Evolutionary conservation across 2,329 filamentous ascomycete species (phyloP).

Genomic region (Sphaerulina vaccinii): DNA sequence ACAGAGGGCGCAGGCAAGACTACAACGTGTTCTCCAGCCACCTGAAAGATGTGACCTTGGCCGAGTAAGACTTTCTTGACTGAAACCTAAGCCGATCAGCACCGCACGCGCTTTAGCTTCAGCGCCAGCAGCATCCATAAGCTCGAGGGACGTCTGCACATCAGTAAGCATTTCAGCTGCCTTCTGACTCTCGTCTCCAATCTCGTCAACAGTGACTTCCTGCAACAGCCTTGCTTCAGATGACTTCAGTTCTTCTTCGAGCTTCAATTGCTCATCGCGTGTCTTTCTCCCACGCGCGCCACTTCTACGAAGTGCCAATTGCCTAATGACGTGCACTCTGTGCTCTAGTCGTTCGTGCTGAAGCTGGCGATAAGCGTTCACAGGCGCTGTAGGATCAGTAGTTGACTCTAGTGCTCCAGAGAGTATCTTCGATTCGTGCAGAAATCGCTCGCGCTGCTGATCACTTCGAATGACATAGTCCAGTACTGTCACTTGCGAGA

Average conservation of each 20-base stretch:
- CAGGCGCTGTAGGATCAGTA: constrained; percentile 13
- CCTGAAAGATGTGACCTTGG: constrained; percentile 68
- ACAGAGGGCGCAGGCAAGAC: constrained; percentile 57
- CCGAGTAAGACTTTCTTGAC: constrained; percentile 59
- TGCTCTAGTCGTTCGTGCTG: constrained; percentile 22
- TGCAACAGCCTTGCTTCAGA: constrained; percentile 38
- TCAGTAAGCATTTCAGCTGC: constrained; percentile 58
- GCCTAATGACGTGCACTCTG: constrained; percentile 20
- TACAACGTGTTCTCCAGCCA: constrained; percentile 51
- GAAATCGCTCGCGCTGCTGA: constrained; percentile 20
- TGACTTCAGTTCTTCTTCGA: constrained; percentile 64
- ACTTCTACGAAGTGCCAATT: constrained; percentile 71
- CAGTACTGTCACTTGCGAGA: constrained; percentile 23
- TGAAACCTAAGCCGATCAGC: constrained; percentile 70
- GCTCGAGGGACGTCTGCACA: constrained; percentile 12
- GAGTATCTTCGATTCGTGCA: constrained; percentile 21
- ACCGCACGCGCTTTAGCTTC: constrained; percentile 66
- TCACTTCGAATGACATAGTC: constrained; percentile 30
- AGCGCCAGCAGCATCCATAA: constrained; percentile 26
- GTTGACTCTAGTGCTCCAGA: constrained; percentile 17
- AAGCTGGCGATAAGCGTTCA: constrained; percentile 22
- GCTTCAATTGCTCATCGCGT: constrained; percentile 68
- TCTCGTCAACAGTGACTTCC: constrained; percentile 52
- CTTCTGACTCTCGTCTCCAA: constrained; percentile 66
- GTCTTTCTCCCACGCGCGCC: constrained; percentile 73